Base-by-base conservation (phyloP, 2,329 filamentous ascomycete genomes). In the Diplocarpon mali region DNA sequence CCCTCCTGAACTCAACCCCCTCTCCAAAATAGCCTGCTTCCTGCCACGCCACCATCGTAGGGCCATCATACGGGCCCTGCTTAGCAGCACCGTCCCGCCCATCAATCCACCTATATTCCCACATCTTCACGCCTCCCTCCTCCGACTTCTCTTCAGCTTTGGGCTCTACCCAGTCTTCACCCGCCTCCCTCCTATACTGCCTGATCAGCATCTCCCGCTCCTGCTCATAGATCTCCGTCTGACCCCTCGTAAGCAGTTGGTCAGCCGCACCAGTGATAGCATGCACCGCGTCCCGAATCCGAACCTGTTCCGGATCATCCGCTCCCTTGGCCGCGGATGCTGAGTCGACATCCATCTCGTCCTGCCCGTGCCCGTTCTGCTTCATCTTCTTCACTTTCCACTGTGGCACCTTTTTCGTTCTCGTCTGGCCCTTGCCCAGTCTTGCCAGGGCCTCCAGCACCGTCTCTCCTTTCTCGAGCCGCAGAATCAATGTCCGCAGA, bases 51-150 rank as follows among this genome's bases (percentile, higher is more conserved):
- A 80, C 77, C 92, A 98, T 96, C 31, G 83, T 90, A 5, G 72
- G 63, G 7, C 74, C 76, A 60, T 95, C 87, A 62, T 88, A 98
- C 0, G 92, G 90, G 0, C 92, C 92, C 63, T 98, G 87, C 46
- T 76, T 75, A 38, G 77, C 74, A 10, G 76, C 85, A 24, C 78
- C 83, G 59, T 95, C 90, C 34, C 88, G 74, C 14, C 85, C 86
- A 62, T 95, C 88, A 32, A 79, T 81, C 92, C 92, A 98, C 47
- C 86, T 76, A 62, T 87, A 98, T 64, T 96, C 85, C 89, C 90
- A 98, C 70, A 77, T 75, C 30, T 66, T 65, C 1, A 56, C 48
- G 10, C 58, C 53, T 30, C 44, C 44, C 5, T 24, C 29, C 1
- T 47, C 49, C 34, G 31, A 43, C 56, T 29, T 58, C 59, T 61